A percentile compares a stretch with the other conserved stretches of the same genome.
Evolutionary conservation across 2,329 filamentous ascomycete genomes (phyloP).

Genomic region (Helminthosporium solani): DNA sequence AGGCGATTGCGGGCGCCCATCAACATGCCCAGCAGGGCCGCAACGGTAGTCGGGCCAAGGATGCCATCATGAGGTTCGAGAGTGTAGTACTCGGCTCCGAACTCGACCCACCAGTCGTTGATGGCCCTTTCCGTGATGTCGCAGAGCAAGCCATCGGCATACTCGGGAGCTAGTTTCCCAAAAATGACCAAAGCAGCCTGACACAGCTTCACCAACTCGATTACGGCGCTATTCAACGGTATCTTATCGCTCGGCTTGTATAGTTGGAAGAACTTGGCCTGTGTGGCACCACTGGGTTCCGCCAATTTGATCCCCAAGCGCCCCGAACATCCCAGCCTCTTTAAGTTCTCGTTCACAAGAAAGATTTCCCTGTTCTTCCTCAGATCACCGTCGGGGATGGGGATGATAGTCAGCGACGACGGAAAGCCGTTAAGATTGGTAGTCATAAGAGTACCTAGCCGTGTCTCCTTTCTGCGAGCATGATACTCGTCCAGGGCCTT

Average conservation of each 20-base stretch:
- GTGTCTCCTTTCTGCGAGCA: conserved; percentile 78
- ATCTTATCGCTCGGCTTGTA: conserved; percentile 86
- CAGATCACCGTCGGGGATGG: conserved; percentile 83
- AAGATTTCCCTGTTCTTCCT: conserved; percentile 78
- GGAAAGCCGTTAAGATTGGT: conserved; percentile 93
- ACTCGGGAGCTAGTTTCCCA: conserved; percentile 81
- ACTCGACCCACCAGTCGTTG: conserved; percentile 93
- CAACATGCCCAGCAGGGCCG: conserved; percentile 80
- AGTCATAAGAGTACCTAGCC: conserved; percentile 83
- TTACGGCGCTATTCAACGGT: conserved; percentile 72
- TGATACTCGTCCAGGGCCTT: conserved; percentile 82
- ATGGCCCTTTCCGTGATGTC: conserved; percentile 89
- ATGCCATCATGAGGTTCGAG: conserved; percentile 91
- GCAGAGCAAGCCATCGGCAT: conserved; percentile 88
- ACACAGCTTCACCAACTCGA: conserved; percentile 87
- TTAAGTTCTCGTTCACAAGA: conserved; percentile 91
- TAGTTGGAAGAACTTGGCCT: conserved; percentile 87
- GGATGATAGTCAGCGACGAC: conserved; percentile 87
- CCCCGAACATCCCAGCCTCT: conserved; percentile 87
- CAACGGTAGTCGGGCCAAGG: conserved; percentile 86
- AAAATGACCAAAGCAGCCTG: conserved; percentile 88
- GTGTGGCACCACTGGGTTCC: conserved; percentile 74
- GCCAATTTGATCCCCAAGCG: conserved; percentile 80
- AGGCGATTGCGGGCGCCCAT: conserved; percentile 89
- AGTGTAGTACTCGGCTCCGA: conserved; percentile 89